Conservation (phyloP, 176 grass and related monocot genomes). For the Ananas comosus region DNA sequence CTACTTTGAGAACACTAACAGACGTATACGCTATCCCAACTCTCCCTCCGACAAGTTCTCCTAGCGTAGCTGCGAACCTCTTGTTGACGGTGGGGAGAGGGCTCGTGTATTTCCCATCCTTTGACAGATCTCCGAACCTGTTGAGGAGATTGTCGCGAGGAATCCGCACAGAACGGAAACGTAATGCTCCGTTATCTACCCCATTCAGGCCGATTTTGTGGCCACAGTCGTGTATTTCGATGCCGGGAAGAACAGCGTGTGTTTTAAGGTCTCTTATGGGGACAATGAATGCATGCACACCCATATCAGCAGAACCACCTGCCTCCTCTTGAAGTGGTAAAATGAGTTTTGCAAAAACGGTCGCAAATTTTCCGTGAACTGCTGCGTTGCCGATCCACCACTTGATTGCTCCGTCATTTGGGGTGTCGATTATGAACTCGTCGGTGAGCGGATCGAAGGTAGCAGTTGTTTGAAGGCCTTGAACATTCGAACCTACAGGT, state of each 20-base stretch:
- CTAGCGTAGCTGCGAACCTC: conserved; percentile 93
- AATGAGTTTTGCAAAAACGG: conserved; percentile 86
- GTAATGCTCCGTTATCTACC: conserved; percentile 89
- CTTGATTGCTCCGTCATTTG: conserved; percentile 96
- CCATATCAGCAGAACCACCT: conserved; percentile 78
- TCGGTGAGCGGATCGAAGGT: conserved; percentile 92
- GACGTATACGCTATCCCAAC: conserved; percentile 81
- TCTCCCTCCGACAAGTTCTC: conserved; percentile 84
- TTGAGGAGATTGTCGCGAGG: conserved; percentile 94
- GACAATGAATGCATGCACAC: conserved; percentile 84
- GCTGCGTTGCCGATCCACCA: conserved; percentile 99
- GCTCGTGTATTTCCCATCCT: conserved; percentile 95
- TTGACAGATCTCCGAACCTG: conserved; percentile 82
- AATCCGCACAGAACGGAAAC: conserved; percentile 73
- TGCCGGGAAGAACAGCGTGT: conserved; percentile 71
- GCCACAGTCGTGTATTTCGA: conserved; percentile 96
- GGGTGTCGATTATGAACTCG: conserved; percentile 86
- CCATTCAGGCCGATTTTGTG: conserved; percentile 96
- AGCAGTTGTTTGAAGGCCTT: conserved; percentile 92
- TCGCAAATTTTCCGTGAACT: conserved; percentile 82
- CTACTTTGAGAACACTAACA: conserved; percentile 73
- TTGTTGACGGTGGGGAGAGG: conserved; percentile 73
- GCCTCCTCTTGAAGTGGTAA: conserved; percentile 79
- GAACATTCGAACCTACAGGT: conserved; percentile 76
- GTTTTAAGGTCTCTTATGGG: conserved; percentile 80